Base-by-base conservation (phyloP, 2,329 filamentous ascomycete genomes). In the Trichoderma atrobrunneum region DNA sequence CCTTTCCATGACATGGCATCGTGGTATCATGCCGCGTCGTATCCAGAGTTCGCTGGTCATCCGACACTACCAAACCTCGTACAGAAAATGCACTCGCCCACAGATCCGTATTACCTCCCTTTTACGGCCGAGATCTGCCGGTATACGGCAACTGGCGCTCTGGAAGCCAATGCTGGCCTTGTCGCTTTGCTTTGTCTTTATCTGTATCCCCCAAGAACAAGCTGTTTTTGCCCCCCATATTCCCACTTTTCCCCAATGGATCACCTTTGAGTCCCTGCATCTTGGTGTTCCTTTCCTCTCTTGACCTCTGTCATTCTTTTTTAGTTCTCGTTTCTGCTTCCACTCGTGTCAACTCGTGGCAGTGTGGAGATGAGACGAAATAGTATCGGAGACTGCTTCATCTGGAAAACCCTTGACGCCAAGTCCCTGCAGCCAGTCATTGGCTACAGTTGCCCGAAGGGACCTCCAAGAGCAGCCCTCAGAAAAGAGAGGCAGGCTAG, bases 81-180 rank as follows among this genome's bases (percentile, higher is more conserved):
- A 69, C 32, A 43, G 54, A n/a, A n/a, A 51, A 69, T 18, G 56
- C 14, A n/a, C 56, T 43, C 39, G 28, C 39, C 56, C 66, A 63
- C 39, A 54, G 57, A 51, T 57, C 68, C 68, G 68, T 59, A 43
- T 71, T 34, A 64, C 60, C 59, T 71, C 60, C 59, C 68, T 30
- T 57, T 70, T 70, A 36, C 67, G 59, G 67, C 68, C 32, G 68
- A 71, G 59, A 63, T 71, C 68, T 71, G 56, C 59, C 56, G 48
- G 26, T 64, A 18, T 56, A 43, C 28, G 28, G 60, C 30, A 30
- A 18, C 67, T 7, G 43, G 39, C 26, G 28, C 67, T 18, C 39
- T 62, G 48, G 66, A 70, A 36, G 28, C n/a, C 43, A 51, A 51
- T 51, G 43, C 67, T 24, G 48, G 48, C 10, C 48, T 56, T 66